Base-by-base conservation (phyloP, 768 basidiomycete species). In the Russula lepida region DNA sequence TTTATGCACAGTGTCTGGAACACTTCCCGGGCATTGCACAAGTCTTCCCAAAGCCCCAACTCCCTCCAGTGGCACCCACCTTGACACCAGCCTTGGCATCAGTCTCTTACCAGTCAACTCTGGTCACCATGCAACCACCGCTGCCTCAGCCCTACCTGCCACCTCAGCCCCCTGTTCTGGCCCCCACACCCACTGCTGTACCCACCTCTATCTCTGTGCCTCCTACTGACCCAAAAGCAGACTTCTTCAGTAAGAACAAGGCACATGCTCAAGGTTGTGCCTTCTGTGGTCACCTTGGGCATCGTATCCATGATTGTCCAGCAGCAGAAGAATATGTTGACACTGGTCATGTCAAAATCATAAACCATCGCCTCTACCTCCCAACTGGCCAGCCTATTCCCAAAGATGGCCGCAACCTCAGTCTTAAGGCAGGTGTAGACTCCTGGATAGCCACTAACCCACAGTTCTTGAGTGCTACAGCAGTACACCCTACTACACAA, bases 81-180 rank as follows among this genome's bases (percentile, higher is more conserved):
- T 6, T 5, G 4, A 3, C 39, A 6, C 6, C 39, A 0, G 19
- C n/a, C n/a, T n/a, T 39, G 1, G 15, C 39, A 6, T n/a, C n/a
- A n/a, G n/a, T n/a, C n/a, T n/a, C n/a, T n/a, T 39, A 39, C 39
- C 39, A 39, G 15, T 17, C 15, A 6, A 39, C 1, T 17, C 3
- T 1, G 1, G 17, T 7, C 17, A 7, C 12, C 3, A 0, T 6
- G 4, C 17, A 19, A 3, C 39, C 39, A 3, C 1, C 6, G 1
- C 39, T 4, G 39, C 2, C 37, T 4, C 35, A 32, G 1, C 32
- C 6, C 12, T 3, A 33, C 8, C 32, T 1, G 11, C 32, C 11
- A 4, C 33, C 3, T 1, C 33, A 35, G 6, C 33, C 5, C 33
- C 13, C 12, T 0, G 11, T 4, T 35, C n/a, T n/a, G n/a, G 11